phyloP scores from a whole-genome alignment of 768 basidiomycete genomes.

The Glaciozyma martinii region DNA sequence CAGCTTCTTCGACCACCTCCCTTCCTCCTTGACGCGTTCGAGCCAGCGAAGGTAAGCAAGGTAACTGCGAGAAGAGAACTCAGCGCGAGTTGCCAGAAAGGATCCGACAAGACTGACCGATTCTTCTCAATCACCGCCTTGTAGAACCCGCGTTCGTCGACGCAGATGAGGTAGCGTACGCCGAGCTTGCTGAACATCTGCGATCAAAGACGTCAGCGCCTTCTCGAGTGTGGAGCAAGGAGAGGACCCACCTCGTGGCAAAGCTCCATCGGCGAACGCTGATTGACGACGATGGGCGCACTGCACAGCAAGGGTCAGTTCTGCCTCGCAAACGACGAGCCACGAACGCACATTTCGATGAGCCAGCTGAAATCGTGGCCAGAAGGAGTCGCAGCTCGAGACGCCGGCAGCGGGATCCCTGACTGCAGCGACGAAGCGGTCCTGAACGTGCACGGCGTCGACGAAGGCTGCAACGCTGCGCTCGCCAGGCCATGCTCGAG shows the following conservation, averaged over 20 bases:
- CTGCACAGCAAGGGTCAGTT: conserved; percentile 34
- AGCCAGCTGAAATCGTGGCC: conserved; percentile 48
- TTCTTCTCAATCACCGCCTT: conserved; percentile 91
- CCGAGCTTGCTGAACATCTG: conserved; percentile 81
- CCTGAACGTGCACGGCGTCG: not conserved
- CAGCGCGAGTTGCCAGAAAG: too few species aligned
- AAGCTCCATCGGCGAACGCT: conserved; percentile 79
- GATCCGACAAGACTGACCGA: conserved; percentile 44
- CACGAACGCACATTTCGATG: conserved; percentile 37
- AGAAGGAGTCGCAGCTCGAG: conserved; percentile 14
- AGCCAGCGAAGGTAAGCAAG: not conserved
- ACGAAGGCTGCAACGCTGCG: not conserved
- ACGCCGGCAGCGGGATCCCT: conserved; percentile 49
- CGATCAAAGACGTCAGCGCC: not conserved
- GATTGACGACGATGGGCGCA: conserved; percentile 79
- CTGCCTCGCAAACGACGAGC: too few species aligned
- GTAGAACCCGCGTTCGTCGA: conserved; percentile 71
- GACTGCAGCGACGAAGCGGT: conserved; percentile 46
- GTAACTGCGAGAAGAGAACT: not conserved
- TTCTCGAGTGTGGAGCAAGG: too few species aligned
- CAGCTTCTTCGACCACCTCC: not conserved
- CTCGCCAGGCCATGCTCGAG: conserved; percentile 73
- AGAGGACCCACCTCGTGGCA: conserved; percentile 59
- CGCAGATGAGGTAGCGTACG: conserved; percentile 77
- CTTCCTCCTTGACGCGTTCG: conserved; percentile 1